These are phyloP conservation scores for Tetradesmus obliquus DNA, from an alignment of 139 green algal genomes.

Conservation along the genomic window DNA sequence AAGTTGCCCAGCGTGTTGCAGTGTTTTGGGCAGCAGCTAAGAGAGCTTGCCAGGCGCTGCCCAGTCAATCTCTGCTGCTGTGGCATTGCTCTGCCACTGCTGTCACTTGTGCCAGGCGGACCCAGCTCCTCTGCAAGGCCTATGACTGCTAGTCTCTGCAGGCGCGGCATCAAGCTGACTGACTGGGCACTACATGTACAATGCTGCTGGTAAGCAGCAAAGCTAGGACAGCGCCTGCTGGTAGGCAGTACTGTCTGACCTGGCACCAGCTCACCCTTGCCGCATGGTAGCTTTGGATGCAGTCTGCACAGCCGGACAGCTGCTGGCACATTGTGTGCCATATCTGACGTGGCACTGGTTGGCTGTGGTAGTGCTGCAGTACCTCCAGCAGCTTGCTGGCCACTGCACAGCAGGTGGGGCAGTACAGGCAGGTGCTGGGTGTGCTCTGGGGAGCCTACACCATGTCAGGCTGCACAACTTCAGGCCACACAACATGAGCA, in stretches of 20 bases:
- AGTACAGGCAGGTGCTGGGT: background rate
- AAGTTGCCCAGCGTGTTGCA: too few species aligned
- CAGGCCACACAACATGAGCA: background rate
- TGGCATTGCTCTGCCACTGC: too few species aligned
- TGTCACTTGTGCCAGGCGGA: too few species aligned
- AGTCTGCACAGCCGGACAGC: background rate
- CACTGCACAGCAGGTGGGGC: slow-evolving; percentile 16
- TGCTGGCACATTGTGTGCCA: slow-evolving; percentile 8
- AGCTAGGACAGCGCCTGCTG: background rate
- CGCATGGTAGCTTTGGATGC: slow-evolving; percentile 6
- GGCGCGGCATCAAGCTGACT: too few species aligned
- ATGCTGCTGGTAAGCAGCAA: background rate
- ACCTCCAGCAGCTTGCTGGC: slow-evolving; percentile 6
- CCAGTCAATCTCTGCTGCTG: too few species aligned
- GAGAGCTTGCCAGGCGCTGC: too few species aligned
- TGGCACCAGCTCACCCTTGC: background rate
- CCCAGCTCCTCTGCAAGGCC: too few species aligned
- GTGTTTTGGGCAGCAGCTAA: too few species aligned
- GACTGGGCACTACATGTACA: background rate
- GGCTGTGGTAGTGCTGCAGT: slow-evolving; percentile 10
- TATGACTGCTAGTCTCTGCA: too few species aligned
- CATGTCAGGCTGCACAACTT: background rate
- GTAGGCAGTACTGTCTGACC: background rate
- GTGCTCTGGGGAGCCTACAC: background rate
- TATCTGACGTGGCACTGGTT: background rate